phyloP scores from a whole-genome alignment of 2,329 filamentous ascomycete genomes.

The Fusarium nodosum region DNA sequence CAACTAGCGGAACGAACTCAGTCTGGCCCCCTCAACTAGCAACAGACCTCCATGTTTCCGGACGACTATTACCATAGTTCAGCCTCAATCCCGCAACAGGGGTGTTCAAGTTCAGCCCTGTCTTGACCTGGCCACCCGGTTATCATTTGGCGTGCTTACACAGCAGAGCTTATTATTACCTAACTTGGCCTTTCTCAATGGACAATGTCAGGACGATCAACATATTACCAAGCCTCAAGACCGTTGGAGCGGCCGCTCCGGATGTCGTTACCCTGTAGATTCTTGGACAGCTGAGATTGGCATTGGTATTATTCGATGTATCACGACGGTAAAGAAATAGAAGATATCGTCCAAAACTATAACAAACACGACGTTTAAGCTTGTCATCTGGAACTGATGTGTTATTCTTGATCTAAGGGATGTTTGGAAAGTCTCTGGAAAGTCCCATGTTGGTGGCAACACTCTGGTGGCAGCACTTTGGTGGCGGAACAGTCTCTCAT shows the following conservation, averaged over 20 bases:
- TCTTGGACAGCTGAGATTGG: not conserved
- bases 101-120: not conserved
- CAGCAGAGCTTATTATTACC: not conserved
- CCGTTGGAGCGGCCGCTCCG: too few species aligned
- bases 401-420: not conserved
- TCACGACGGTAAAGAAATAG: not conserved
- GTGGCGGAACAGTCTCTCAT: not conserved
- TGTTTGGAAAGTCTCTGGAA: accelerated
- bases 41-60: not conserved
- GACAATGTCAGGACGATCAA: not conserved
- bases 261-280: not conserved
- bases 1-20: not conserved
- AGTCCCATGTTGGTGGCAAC: not conserved
- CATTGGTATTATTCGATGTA: not conserved
- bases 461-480: not conserved
- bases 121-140: not conserved
- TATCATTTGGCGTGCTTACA: not conserved
- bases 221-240: not conserved
- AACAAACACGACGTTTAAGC: too few species aligned
- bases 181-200: not conserved
- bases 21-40: not conserved
- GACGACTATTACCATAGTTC: not conserved
- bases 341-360: not conserved
- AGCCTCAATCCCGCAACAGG: not conserved
- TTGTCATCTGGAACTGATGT: not conserved